phyloP scores from a whole-genome alignment of 202 grass and related monocot genomes.

The Carex sylvatica region DNA sequence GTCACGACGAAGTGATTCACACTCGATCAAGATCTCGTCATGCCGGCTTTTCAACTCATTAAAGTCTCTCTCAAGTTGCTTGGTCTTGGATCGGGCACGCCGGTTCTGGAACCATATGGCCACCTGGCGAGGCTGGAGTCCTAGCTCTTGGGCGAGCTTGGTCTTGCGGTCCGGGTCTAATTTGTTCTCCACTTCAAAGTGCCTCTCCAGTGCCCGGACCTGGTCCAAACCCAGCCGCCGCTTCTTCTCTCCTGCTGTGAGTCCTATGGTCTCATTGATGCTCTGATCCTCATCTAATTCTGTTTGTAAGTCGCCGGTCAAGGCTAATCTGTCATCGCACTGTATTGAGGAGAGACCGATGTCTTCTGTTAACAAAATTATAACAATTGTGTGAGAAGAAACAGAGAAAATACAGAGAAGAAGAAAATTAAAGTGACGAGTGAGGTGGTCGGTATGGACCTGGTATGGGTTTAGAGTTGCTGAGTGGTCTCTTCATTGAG shows the following conservation, averaged over 20 bases:
- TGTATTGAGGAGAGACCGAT: neutral
- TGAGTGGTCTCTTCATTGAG: slow-evolving; percentile 20
- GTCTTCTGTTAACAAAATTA: slow-evolving; percentile 24
- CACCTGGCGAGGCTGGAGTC: slow-evolving; percentile 80
- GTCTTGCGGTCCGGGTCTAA: slow-evolving; percentile 83
- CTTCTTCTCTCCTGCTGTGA: slow-evolving; percentile 56
- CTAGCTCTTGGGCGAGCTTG: slow-evolving; percentile 70
- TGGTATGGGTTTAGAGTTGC: neutral
- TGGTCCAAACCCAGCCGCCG: slow-evolving; percentile 65
- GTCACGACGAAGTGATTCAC: slow-evolving; percentile 75
- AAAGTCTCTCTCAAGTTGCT: slow-evolving; percentile 81
- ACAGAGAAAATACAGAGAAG: slow-evolving; percentile 7
- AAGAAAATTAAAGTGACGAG: slow-evolving; percentile 12
- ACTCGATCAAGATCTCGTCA: slow-evolving; percentile 60
- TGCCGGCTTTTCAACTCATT: slow-evolving; percentile 55
- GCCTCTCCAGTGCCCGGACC: slow-evolving; percentile 77
- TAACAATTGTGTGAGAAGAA: slow-evolving; percentile 21
- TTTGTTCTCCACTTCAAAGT: slow-evolving; percentile 94
- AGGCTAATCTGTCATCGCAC: neutral
- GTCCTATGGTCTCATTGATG: neutral
- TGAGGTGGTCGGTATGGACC: neutral
- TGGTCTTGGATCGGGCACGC: slow-evolving; percentile 92
- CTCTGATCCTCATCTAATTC: slow-evolving; percentile 32
- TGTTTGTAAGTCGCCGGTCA: neutral
- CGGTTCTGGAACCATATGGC: slow-evolving; percentile 99